A percentile compares a stretch with the other conserved stretches of the same genome.
These are phyloP conservation scores for Penicillium waksmanii DNA, from an alignment of 495 filamentous ascomycete species.

Conservation along the genomic window DNA sequence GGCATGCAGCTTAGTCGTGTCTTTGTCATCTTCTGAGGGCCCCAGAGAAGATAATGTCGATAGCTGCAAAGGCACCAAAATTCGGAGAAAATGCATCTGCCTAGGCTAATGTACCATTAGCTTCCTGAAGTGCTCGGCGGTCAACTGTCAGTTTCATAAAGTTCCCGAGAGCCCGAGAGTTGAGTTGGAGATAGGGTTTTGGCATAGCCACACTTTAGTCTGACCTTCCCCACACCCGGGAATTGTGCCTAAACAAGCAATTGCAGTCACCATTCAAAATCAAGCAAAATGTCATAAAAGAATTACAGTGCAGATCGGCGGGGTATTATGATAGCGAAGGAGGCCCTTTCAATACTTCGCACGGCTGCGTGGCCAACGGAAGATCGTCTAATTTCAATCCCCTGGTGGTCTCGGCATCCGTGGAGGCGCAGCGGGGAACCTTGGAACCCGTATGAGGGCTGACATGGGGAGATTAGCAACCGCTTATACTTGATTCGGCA, in stretches of 20 bases:
- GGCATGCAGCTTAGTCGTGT: conserved; percentile 3
- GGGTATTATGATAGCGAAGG: not conserved
- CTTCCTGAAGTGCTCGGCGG: too few species aligned
- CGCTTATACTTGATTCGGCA: conserved; percentile 2
- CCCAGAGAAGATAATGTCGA: not conserved
- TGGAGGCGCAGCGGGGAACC: conserved; percentile 17
- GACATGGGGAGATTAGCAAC: not conserved
- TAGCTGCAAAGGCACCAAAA: not conserved
- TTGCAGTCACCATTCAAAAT: conserved; percentile 1
- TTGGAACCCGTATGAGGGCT: not conserved
- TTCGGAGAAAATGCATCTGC: not conserved
- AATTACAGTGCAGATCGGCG: not conserved
- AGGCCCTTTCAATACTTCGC: not conserved
- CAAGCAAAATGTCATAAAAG: not conserved
- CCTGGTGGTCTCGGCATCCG: not conserved
- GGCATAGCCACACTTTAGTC: conserved; percentile 1
- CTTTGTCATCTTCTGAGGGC: not conserved
- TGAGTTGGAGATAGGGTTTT: not conserved
- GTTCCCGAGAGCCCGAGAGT: not conserved
- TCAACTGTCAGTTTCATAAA: not conserved
- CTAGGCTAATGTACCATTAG: not conserved
- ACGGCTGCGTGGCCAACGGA: not conserved
- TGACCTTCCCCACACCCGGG: not conserved
- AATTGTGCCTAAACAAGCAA: conserved; percentile 1
- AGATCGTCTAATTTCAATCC: not conserved